A percentile compares a stretch with the other conserved stretches of the same genome.
Conservation (phyloP, 805 yeast species). For the Trichomonascus vanleenenianus region DNA sequence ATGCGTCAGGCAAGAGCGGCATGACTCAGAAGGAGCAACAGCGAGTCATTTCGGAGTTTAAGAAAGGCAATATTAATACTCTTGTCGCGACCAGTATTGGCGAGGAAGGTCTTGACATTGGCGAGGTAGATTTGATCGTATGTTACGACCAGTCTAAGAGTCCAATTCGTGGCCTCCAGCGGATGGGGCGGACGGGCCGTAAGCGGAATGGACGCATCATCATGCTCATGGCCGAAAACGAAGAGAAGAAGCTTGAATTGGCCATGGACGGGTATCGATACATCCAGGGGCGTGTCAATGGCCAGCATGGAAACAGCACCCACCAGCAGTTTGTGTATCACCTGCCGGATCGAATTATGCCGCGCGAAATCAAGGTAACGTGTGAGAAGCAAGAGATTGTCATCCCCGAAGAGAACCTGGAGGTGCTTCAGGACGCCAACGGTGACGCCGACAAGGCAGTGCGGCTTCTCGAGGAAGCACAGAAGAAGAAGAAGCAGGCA, state of each 20-base stretch:
- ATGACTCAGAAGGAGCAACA: slow-evolving; percentile 90
- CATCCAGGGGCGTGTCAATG: slow-evolving; percentile 59
- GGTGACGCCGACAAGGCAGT: slow-evolving; percentile 1
- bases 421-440: slow-evolving; percentile 18
- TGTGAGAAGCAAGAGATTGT: slow-evolving; percentile 51
- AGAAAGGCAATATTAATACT: slow-evolving; percentile 63
- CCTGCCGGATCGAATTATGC: slow-evolving; percentile 59
- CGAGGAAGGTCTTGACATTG: slow-evolving; percentile 97
- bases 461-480: background rate
- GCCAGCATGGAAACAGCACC: slow-evolving; percentile 2
- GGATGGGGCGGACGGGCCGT: slow-evolving; percentile 99
- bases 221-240: slow-evolving; percentile 67
- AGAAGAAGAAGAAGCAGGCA: slow-evolving; percentile 4
- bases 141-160: slow-evolving; percentile 91
- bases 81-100: slow-evolving; percentile 96
- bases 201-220: slow-evolving; percentile 81
- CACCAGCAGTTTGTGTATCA: slow-evolving; percentile 30
- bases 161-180: slow-evolving; percentile 85
- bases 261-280: slow-evolving; percentile 78
- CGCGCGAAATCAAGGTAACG: slow-evolving; percentile 45
- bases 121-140: slow-evolving; percentile 90
- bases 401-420: slow-evolving; percentile 64
- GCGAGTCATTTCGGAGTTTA: slow-evolving; percentile 65
- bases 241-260: slow-evolving; percentile 67
- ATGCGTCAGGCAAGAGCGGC: slow-evolving; percentile 34